Evolutionary conservation across 208 protist species (phyloP), one percentile per base, ranked within the genome.

Genomic region (Paratrypanosoma confusum): DNA sequence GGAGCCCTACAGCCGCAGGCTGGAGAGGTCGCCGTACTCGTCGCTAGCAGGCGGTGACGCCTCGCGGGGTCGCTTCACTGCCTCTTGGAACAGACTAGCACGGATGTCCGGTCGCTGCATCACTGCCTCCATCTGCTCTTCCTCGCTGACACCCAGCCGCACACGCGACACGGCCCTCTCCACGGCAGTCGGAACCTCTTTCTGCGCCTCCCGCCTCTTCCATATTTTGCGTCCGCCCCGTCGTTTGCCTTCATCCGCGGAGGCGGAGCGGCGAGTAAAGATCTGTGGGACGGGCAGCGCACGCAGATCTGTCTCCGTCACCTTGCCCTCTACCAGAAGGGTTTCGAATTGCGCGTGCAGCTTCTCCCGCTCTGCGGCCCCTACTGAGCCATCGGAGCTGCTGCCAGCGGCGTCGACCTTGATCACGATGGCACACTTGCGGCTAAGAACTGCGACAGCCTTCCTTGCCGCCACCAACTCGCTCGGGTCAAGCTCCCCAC

Each of bases 61-160:
- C 8, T 61, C 62, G 7, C 78, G 62, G 17, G 25, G 39, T 1
- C 71, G 66, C 38, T 85, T 86, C 13, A 61, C 58, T 13, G 46
- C 23, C 57, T 78, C 71, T 48, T 65, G 66, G 39, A 70, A 42
- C 29, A 86, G 43, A 42, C 71, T 51, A 28, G 57, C 65, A 2
- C 75, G 69, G 27, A 91, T 50, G 18, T 81, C 78, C 23, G 57
- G 53, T 35, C 76, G 65, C 57, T 80, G 71, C 37, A 86, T 64
- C 14, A 83, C 54, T 29, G 63, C 52, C 34, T 67, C 63, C 21
- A 77, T 54, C 60, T 91, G 82, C 45, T 78, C 63, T 48, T 88
- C 82, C 46, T 87, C 75, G 45, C 82, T 91, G 4, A 87, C 70
- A 18, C 82, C 82, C 75, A 91, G 82, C 43, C 71, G 68, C 17